A percentile compares a stretch with the other conserved stretches of the same genome.
These are phyloP conservation scores for Klebsormidium nitens DNA, from an alignment of 139 green algal species.

Conservation along the genomic window DNA sequence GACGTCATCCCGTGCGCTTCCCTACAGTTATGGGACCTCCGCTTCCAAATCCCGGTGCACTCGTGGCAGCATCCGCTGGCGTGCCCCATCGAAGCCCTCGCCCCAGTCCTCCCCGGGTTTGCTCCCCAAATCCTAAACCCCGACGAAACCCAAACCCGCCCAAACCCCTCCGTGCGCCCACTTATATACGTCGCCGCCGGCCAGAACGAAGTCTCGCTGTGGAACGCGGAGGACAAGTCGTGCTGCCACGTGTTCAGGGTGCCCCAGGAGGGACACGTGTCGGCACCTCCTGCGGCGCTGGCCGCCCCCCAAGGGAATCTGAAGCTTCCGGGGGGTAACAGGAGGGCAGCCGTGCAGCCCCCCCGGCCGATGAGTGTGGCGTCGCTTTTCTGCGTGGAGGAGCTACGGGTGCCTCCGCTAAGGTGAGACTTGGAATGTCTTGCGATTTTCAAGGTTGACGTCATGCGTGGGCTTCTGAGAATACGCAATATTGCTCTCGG, in stretches of 20 bases:
- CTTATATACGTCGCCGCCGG: constrained; percentile 35
- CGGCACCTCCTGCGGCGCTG: neutral
- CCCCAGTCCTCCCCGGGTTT: constrained; percentile 19
- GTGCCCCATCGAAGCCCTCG: constrained; percentile 13
- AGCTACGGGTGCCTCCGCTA: constrained; percentile 29
- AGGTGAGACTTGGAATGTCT: no score
- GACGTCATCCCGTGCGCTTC: neutral
- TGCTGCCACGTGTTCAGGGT: constrained; percentile 24
- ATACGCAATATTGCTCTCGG: no score
- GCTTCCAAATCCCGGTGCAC: constrained; percentile 32
- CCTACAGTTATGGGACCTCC: constrained; percentile 29
- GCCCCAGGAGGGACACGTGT: no score
- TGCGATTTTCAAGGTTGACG: no score
- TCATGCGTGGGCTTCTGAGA: no score
- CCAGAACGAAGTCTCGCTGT: constrained; percentile 33
- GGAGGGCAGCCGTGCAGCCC: no score
- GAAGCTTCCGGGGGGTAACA: no score
- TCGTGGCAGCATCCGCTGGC: constrained; percentile 24
- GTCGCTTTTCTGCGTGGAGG: constrained; percentile 19
- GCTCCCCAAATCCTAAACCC: neutral
- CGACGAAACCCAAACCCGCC: neutral
- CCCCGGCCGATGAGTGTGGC: no score
- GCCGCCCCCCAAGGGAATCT: no score
- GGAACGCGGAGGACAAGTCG: constrained; percentile 18
- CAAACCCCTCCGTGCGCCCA: neutral